Base-by-base conservation (phyloP, 148 eudicot species). In the Rhododendron ferrugineum region DNA sequence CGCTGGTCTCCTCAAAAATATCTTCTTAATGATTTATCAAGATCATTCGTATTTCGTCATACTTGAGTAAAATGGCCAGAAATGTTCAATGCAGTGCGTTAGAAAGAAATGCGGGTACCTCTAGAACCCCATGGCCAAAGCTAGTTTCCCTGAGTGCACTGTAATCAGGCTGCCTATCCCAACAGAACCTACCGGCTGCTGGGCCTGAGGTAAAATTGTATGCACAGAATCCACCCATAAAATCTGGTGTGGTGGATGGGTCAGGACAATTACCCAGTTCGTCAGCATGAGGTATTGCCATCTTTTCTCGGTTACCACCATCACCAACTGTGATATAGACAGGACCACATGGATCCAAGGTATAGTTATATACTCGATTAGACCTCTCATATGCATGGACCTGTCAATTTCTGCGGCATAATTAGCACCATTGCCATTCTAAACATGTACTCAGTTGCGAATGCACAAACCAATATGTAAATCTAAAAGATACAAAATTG, bases 351-450 rank as follows among this genome's bases (percentile, higher is more conserved):
- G 92, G 90, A 88, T 97, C 99, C 82, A 97, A 82, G 8, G 91
- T 92, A 82, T 95, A 94, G 90, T 97, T 93, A 52, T 95, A 97
- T 32, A 97, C 98, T 85, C 99, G 89, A 87, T 97, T 97, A 79
- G 99, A 92, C 82, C 99, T 90, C 88, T 97, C 99, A 86, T 97
- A 97, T 0, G 99, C 99, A 88, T 96, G 98, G 82, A 96, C 98
- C 98, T 96, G 98, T 62, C 83, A 64, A 54, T 85, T 58, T 85
- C 22, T n/a, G 74, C 16, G 1, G 66, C 54, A 34, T 0, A n/a
- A 20, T 62, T 70, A 66, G 78, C 47, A 58, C 15, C 26, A 30
- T 80, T 11, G 36, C 1, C 44, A 14, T 0, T 87, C 3, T 81
- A 40, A 15, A 14, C 58, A 42, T 47, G 15, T 62, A 5, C 6